These are phyloP conservation scores for Nigrospora sphaerica DNA, from an alignment of 2,329 filamentous ascomycete genomes.

Conservation along the genomic window DNA sequence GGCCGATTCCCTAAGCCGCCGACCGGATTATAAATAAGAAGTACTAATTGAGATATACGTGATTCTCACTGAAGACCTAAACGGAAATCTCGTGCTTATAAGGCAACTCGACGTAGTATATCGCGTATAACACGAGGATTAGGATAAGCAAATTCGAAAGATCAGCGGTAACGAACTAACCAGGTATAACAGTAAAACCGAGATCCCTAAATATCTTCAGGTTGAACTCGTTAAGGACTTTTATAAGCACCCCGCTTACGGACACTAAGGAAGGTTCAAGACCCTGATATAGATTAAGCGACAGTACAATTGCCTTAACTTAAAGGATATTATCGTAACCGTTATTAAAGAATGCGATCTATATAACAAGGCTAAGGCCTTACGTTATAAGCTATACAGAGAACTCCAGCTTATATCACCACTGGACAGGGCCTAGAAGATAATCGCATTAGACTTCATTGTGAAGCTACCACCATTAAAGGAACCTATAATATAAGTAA, in stretches of 20 bases:
- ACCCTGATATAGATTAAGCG: background rate
- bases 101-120: background rate
- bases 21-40: too few relatives aligned
- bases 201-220: background rate
- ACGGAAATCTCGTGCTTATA: background rate
- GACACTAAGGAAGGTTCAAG: slow-evolving; percentile 1
- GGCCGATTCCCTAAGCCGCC: too few relatives aligned
- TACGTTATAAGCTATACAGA: background rate
- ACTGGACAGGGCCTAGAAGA: background rate
- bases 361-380: background rate
- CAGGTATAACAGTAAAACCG: too few relatives aligned
- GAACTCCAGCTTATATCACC: background rate
- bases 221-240: background rate
- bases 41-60: background rate
- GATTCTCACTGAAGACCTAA: background rate
- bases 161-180: too few relatives aligned
- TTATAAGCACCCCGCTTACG: background rate
- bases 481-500: background rate
- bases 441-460: background rate
- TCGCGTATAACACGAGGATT: too few relatives aligned
- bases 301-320: background rate
- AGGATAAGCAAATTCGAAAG: too few relatives aligned
- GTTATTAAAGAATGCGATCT: background rate
- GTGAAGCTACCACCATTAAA: background rate
- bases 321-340: background rate